Conservation (phyloP, 2,329 filamentous ascomycete genomes). For the Alternaria metachromatica region DNA sequence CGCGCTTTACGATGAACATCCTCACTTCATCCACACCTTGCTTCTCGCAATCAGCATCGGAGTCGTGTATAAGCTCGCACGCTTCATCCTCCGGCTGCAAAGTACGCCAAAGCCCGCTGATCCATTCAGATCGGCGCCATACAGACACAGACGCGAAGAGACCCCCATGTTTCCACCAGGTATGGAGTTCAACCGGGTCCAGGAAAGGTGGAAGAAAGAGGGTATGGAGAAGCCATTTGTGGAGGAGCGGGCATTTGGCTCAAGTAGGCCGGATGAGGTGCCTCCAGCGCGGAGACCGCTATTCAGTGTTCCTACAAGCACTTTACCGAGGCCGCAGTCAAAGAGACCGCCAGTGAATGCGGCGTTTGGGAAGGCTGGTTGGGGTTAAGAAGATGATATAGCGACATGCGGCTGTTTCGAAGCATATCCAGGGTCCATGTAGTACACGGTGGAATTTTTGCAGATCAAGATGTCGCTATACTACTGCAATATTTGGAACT, state of each 20-base stretch:
- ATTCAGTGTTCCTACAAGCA: neutral
- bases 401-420: neutral
- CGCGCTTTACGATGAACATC: neutral
- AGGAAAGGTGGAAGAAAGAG: neutral
- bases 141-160: neutral
- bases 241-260: neutral
- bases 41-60: neutral
- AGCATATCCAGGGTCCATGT: neutral
- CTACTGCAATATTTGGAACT: neutral
- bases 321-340: neutral
- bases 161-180: neutral
- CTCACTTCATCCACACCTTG: neutral
- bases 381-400: neutral
- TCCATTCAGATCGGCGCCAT: neutral
- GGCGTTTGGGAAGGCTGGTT: neutral
- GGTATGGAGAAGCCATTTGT: neutral
- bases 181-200: constrained; percentile 3
- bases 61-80: neutral
- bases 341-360: neutral
- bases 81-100: neutral
- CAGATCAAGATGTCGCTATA: neutral
- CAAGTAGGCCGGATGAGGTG: neutral
- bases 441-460: rapidly evolving
- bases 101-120: neutral
- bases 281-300: neutral